These are phyloP conservation scores for Sclerotinia glacialis DNA, from an alignment of 2,329 filamentous ascomycete genomes.

Conservation along the genomic window DNA sequence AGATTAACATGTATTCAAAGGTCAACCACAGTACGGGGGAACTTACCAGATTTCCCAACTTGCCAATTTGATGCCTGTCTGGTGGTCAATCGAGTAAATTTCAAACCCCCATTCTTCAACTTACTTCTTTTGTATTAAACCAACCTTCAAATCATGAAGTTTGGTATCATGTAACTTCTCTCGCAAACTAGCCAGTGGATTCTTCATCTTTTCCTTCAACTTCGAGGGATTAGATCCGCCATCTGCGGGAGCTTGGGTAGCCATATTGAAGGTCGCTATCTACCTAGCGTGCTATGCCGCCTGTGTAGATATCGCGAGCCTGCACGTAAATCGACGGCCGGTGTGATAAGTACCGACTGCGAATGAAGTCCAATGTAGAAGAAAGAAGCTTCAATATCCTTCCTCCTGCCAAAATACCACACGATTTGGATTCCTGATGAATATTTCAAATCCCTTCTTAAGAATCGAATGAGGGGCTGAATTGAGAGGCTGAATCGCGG, in stretches of 20 bases:
- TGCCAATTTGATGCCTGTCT: conserved; percentile 57
- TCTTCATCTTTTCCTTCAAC: conserved; percentile 48
- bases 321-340: neutral
- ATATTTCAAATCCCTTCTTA: neutral
- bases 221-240: conserved; percentile 33
- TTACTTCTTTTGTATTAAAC: conserved; percentile 59
- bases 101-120: conserved; percentile 10
- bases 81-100: conserved; percentile 10
- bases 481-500: neutral
- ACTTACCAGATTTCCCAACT: conserved; percentile 59
- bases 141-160: conserved; percentile 56
- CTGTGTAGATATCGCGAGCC: neutral
- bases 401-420: neutral
- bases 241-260: conserved; percentile 33
- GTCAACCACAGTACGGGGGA: neutral
- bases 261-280: conserved; percentile 26
- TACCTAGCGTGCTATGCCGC: neutral
- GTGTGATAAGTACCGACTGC: neutral
- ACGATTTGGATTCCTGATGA: neutral
- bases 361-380: neutral
- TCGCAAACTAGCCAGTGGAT: conserved; percentile 45
- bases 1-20: conserved; percentile 1
- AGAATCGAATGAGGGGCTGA: neutral
- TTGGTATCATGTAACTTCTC: conserved; percentile 55
- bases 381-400: neutral